Percentiles rank a stretch among this genome's conserved stretches.
Evolutionary conservation across 1,139 yeast species (phyloP).

Genomic region (Yamadazyma blattariae): DNA sequence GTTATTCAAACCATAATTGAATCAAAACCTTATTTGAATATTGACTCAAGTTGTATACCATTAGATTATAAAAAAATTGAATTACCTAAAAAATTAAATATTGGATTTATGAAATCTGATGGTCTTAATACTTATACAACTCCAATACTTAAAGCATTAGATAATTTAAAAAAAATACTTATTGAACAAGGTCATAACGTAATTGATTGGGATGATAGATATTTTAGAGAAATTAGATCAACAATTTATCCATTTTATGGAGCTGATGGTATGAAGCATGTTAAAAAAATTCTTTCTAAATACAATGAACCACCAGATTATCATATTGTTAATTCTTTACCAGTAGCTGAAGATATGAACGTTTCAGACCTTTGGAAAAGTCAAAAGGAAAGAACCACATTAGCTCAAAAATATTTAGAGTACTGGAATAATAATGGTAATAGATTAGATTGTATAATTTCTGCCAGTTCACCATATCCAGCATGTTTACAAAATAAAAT

Average conservation of each 20-base stretch:
- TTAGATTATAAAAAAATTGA: constrained; percentile 3
- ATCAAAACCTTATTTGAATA: constrained; percentile 5
- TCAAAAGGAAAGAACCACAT: constrained; percentile 8
- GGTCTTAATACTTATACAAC: constrained; percentile 11
- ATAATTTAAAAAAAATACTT: constrained; percentile 6
- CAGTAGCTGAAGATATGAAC: constrained; percentile 6
- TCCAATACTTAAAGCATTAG: constrained; percentile 9
- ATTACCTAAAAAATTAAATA: constrained; percentile 7
- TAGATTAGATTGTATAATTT: constrained; percentile 10
- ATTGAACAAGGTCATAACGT: constrained; percentile 9
- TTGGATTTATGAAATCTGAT: constrained; percentile 12
- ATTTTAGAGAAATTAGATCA: constrained; percentile 11
- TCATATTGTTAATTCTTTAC: constrained; percentile 6
- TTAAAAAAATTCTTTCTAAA: constrained; percentile 8
- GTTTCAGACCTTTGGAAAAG: constrained; percentile 14
- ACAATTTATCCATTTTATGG: constrained; percentile 14
- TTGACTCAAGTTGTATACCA: constrained; percentile 13
- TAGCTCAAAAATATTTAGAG: constrained; percentile 12
- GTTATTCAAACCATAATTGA: constrained; percentile 5
- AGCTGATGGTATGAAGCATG: constrained; percentile 14
- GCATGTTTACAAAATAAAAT: constrained; percentile 12
- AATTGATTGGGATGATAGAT: constrained; percentile 11
- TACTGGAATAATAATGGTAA: constrained; percentile 9
- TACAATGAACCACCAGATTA: constrained; percentile 12
- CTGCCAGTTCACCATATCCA: constrained; percentile 13